Evolutionary conservation across 805 yeast genomes (phyloP), one percentile per base, ranked within the genome.

Genomic region (Pichia eremophila): DNA sequence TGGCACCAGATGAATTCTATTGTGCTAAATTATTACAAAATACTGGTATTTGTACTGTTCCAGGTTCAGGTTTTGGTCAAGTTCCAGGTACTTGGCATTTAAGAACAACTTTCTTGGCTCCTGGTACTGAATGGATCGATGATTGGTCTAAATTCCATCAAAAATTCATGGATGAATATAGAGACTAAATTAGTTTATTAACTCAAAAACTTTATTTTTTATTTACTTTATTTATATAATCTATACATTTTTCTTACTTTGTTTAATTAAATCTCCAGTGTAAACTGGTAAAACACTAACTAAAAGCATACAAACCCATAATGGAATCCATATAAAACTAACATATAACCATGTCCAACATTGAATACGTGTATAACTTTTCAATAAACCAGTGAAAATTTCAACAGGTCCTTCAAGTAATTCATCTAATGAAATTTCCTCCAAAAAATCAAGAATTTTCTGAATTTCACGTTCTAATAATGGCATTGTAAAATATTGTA

Each of bases 31-130:
- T 93, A 50, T 74, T 93, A 55, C 91, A 91, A 54, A 65, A 69
- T 42, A 89, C 99, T 8, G 99, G 99, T 57, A 88, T 93, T 51
- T 93, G 99, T 68, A 87, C 95, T 40, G 95, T 93, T 52, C 98
- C 99, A 31, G 99, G 99, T 39, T 80, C 88, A 34, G 99, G 99
- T 0, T 93, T 93, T 59, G 97, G 98, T 32, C 99, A 93, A 68
- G 83, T 74, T 43, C 81, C 81, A 43, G 95, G 88, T 19, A 89
- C 97, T 5, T 84, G 74, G 69, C 99, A 93, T 63, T 75, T 93
- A 58, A 82, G 99, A 74, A 93, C 99, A 1, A 93, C 99, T 0
- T 93, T 93, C 71, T 73, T 93, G 60, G 95, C 99, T 14, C 97
- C 98, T 15, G 98, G 97, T 40, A 74, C 78, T 27, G 91, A 87